Evolutionary conservation across 768 basidiomycete genomes (phyloP).

Genomic region (Leucocoprinus birnbaumii): DNA sequence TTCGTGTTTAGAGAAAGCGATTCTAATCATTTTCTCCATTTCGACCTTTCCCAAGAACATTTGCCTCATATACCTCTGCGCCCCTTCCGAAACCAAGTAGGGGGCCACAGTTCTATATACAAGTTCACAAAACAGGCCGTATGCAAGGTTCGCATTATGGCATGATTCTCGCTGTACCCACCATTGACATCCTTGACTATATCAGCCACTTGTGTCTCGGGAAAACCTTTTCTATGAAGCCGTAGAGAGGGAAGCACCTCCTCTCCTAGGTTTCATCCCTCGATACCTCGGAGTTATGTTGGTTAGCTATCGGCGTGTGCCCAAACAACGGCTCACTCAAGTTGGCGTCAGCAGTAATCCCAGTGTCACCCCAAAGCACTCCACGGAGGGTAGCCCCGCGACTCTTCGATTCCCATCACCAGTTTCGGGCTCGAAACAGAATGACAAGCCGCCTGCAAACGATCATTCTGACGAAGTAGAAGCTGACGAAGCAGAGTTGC

Average conservation of each 20-base stretch:
- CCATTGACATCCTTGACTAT: constrained; percentile 20
- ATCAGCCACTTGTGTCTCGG: constrained; percentile 89
- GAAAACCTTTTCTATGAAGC: constrained; percentile 99
- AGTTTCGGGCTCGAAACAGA: constrained; percentile 16
- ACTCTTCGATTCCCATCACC: constrained; percentile 12
- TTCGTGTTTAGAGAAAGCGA: constrained; percentile 8
- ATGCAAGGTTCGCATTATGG: constrained; percentile 77
- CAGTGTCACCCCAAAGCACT: constrained; percentile 20
- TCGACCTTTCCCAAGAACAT: constrained; percentile 51
- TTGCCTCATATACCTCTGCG: constrained; percentile 88
- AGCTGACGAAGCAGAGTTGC: constrained; percentile 79
- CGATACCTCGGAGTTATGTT: constrained; percentile 98
- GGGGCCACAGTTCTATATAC: constrained; percentile 96
- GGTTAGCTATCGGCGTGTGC: constrained; percentile 88
- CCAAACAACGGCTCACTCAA: constrained; percentile 31
- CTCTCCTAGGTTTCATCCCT: constrained; percentile 92
- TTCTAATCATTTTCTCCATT: constrained; percentile 7
- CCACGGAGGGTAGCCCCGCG: constrained; percentile 20
- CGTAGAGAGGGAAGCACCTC: constrained; percentile 91
- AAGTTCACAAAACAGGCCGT: constrained; percentile 97
- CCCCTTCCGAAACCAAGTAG: constrained; percentile 97
- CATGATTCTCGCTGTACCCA: constrained; percentile 12
- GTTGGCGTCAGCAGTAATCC: background rate
- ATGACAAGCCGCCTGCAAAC: constrained; percentile 21
- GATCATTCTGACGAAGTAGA: constrained; percentile 35